Evolutionary conservation across 352 stramenopile species (phyloP).

Genomic region (Pythium aquatile): DNA sequence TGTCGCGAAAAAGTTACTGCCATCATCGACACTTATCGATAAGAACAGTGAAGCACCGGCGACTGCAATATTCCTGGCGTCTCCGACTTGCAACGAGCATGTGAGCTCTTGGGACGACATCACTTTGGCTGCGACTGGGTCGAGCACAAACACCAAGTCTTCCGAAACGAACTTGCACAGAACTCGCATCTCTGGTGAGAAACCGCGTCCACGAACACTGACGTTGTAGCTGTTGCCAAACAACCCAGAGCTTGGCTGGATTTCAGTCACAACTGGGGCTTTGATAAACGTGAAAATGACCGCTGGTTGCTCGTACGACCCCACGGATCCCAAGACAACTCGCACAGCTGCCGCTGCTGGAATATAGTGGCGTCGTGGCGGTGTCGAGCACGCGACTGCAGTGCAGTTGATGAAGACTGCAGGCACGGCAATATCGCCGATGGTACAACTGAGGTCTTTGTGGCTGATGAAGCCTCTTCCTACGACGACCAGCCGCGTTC

Average conservation of each 20-base stretch:
- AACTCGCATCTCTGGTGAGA: constrained; percentile 2
- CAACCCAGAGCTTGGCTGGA: constrained; percentile 16
- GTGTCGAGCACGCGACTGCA: constrained; percentile 17
- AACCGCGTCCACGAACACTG: constrained; percentile 13
- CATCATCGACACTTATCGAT: constrained; percentile 23
- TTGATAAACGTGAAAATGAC: constrained; percentile 19
- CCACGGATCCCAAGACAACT: constrained; percentile 11
- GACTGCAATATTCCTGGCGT: not conserved
- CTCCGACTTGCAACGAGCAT: constrained; percentile 6
- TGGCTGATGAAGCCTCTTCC: constrained; percentile 25
- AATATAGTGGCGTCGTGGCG: constrained; percentile 13
- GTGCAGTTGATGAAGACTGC: constrained; percentile 20
- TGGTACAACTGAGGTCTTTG: constrained; percentile 18
- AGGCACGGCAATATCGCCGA: constrained; percentile 17
- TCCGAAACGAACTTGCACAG: constrained; percentile 15
- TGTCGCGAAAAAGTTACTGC: constrained; percentile 16
- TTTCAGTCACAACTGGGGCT: constrained; percentile 2
- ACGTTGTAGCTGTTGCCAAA: constrained; percentile 7
- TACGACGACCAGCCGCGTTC: constrained; percentile 9
- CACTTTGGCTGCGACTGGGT: constrained; percentile 10
- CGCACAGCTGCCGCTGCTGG: not conserved
- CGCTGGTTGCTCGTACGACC: not conserved
- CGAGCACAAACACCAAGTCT: not conserved
- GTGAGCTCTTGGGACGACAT: constrained; percentile 2
- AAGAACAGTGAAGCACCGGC: not conserved